Evolutionary conservation across 1,139 yeast genomes (phyloP).

Genomic region (Ogataea hybrid): DNA sequence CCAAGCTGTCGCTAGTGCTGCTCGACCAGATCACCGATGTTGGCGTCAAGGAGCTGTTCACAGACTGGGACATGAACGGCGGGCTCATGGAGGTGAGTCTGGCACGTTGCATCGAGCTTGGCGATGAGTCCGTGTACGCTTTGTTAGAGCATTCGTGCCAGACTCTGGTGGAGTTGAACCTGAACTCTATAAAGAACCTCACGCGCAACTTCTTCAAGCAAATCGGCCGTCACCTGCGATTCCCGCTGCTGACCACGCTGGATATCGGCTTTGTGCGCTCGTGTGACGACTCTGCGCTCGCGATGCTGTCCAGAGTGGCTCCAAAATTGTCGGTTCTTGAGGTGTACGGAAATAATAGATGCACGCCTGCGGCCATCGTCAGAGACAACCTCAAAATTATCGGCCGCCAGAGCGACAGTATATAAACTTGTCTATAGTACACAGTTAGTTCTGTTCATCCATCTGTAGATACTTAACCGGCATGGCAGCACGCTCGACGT

Average conservation of each 20-base stretch:
- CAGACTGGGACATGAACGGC: constrained; percentile 49
- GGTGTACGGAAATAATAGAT: constrained; percentile 74
- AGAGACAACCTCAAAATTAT: constrained; percentile 59
- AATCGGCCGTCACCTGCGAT: constrained; percentile 36
- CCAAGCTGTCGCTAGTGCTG: constrained; percentile 49
- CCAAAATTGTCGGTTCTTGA: constrained; percentile 64
- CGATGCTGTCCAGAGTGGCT: constrained; percentile 53
- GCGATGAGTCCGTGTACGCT: constrained; percentile 60
- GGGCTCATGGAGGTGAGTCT: constrained; percentile 64
- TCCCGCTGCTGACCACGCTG: constrained; percentile 60
- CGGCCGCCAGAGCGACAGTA: constrained; percentile 73
- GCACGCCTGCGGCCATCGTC: constrained; percentile 54
- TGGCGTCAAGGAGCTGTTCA: constrained; percentile 59
- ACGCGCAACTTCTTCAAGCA: constrained; percentile 46
- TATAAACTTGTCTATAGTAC: constrained; percentile 29
- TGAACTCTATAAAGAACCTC: constrained; percentile 69
- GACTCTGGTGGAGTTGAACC: constrained; percentile 63
- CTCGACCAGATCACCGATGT: constrained; percentile 66
- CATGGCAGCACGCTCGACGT: constrained; percentile 50
- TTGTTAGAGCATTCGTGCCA: constrained; percentile 61
- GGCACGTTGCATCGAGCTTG: constrained; percentile 63
- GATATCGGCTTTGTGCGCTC: constrained; percentile 78
- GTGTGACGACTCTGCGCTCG: constrained; percentile 63
- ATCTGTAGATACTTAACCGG: constrained; percentile 22
- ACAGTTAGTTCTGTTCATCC: constrained; percentile 1